A percentile compares a stretch with the other conserved stretches of the same genome.
Evolutionary conservation across 805 yeast species (phyloP).

Genomic region (Lipomyces spencermartinsiae): DNA sequence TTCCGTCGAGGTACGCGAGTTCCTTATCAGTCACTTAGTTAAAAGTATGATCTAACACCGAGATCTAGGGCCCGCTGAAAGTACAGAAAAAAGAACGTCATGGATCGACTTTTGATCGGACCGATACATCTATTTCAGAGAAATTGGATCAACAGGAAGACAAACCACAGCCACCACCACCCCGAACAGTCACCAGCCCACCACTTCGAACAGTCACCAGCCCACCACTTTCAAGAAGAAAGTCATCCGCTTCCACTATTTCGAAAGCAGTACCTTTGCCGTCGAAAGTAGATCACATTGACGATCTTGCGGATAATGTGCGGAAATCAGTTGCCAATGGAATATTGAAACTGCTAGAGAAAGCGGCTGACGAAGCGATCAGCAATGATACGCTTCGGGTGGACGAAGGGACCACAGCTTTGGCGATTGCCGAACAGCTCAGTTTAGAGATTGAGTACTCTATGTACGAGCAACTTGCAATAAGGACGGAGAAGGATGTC

Average conservation of each 20-base stretch:
- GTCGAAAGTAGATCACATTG: constrained; percentile 16
- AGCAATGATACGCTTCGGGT: constrained; percentile 39
- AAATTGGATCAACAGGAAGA: constrained; percentile 3
- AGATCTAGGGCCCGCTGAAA: background rate
- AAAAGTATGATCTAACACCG: background rate
- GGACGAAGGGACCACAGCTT: constrained; percentile 41
- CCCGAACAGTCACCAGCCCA: background rate
- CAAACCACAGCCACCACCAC: constrained; percentile 2
- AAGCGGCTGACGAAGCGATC: constrained; percentile 47
- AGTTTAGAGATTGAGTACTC: constrained; percentile 60
- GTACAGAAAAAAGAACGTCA: background rate
- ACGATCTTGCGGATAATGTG: constrained; percentile 46
- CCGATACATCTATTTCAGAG: background rate
- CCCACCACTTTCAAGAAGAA: constrained; percentile 2
- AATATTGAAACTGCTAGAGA: constrained; percentile 53
- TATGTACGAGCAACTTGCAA: constrained; percentile 51
- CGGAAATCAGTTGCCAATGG: constrained; percentile 61
- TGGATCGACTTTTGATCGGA: background rate
- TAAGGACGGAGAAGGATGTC: constrained; percentile 44
- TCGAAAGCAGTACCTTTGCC: background rate
- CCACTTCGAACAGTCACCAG: background rate
- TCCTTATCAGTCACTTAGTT: background rate
- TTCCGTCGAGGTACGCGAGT: constrained; percentile 1
- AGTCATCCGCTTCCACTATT: background rate
- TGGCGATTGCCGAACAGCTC: constrained; percentile 52